Percentiles rank a stretch among this genome's conserved stretches.
Conservation (phyloP, 495 filamentous ascomycete species). For the Hypoxylon fuscum region DNA sequence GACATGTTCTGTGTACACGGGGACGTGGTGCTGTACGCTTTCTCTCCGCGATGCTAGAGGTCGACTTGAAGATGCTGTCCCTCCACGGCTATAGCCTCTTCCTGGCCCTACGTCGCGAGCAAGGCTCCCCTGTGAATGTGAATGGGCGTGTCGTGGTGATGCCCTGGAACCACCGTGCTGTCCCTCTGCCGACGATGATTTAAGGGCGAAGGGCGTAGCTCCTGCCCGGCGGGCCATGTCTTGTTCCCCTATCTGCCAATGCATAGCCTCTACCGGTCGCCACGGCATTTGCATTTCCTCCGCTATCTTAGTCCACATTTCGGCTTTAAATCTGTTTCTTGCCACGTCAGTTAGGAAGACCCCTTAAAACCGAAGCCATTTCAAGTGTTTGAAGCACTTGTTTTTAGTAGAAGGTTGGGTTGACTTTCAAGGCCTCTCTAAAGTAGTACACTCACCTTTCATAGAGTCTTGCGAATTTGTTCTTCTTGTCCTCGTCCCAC, state of each 20-base stretch:
- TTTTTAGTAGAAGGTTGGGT: not conserved
- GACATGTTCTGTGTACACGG: slow-evolving; percentile 44
- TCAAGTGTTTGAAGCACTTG: not conserved
- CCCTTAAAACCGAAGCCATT: not conserved
- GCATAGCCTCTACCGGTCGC: slow-evolving; percentile 96
- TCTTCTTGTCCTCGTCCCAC: slow-evolving; percentile 98
- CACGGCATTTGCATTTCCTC: slow-evolving; percentile 97
- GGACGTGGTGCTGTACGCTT: slow-evolving; percentile 51
- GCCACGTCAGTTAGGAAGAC: slow-evolving; percentile 36
- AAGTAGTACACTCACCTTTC: slow-evolving; percentile 74
- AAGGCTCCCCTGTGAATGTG: slow-evolving; percentile 58
- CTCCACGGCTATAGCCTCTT: slow-evolving; percentile 48
- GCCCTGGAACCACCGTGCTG: slow-evolving; percentile 54
- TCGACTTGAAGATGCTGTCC: slow-evolving; percentile 25
- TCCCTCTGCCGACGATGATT: slow-evolving; percentile 66
- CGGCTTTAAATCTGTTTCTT: slow-evolving; percentile 82
- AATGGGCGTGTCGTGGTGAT: slow-evolving; percentile 52
- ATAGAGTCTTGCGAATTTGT: slow-evolving; percentile 92
- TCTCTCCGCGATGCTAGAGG: slow-evolving; percentile 55
- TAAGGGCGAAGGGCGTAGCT: slow-evolving; percentile 79
- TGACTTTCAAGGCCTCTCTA: not conserved
- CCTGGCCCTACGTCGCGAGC: slow-evolving; percentile 47
- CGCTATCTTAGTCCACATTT: slow-evolving; percentile 95
- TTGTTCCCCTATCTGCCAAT: slow-evolving; percentile 93
- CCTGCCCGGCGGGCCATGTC: slow-evolving; percentile 94